These are phyloP conservation scores for Candida glaebosa DNA, from an alignment of 805 yeast species.

Conservation along the genomic window DNA sequence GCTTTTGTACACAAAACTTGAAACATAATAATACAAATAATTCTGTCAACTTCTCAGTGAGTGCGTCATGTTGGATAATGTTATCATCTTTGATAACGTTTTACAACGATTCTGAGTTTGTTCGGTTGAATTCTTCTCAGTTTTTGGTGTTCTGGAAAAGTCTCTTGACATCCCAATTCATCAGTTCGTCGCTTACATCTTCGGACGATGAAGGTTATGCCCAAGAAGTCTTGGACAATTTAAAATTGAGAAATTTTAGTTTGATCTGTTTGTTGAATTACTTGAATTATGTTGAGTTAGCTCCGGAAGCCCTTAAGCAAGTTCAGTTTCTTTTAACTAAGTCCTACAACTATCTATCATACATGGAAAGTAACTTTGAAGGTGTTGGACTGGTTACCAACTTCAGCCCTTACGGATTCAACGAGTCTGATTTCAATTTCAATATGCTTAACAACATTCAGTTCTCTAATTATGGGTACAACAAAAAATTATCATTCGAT, in stretches of 20 bases:
- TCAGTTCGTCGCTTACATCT: constrained; percentile 18
- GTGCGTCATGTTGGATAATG: constrained; percentile 40
- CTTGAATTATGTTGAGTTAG: constrained; percentile 31
- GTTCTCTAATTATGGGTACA: constrained; percentile 22
- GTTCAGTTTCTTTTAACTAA: constrained; percentile 39
- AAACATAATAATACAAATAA: constrained; percentile 29
- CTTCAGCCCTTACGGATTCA: constrained; percentile 24
- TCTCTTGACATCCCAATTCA: constrained; percentile 40
- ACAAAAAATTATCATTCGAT: constrained; percentile 18
- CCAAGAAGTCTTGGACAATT: constrained; percentile 32
- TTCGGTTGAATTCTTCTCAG: constrained; percentile 41
- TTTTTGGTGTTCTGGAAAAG: constrained; percentile 43
- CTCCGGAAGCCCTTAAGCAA: constrained; percentile 40
- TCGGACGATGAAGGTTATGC: constrained; percentile 12
- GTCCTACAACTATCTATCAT: constrained; percentile 38
- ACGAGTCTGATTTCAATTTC: constrained; percentile 27
- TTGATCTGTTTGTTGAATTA: constrained; percentile 38
- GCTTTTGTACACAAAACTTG: constrained; percentile 44
- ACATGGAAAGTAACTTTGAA: constrained; percentile 35
- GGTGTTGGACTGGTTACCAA: constrained; percentile 30
- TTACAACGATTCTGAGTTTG: constrained; percentile 39
- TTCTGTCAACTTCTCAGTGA: constrained; percentile 19
- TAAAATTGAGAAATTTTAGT: constrained; percentile 36
- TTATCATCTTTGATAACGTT: constrained; percentile 38
- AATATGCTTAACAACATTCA: constrained; percentile 26